phyloP scores from a whole-genome alignment of 352 stramenopile genomes.

The Globisporangium heterothallicum region DNA sequence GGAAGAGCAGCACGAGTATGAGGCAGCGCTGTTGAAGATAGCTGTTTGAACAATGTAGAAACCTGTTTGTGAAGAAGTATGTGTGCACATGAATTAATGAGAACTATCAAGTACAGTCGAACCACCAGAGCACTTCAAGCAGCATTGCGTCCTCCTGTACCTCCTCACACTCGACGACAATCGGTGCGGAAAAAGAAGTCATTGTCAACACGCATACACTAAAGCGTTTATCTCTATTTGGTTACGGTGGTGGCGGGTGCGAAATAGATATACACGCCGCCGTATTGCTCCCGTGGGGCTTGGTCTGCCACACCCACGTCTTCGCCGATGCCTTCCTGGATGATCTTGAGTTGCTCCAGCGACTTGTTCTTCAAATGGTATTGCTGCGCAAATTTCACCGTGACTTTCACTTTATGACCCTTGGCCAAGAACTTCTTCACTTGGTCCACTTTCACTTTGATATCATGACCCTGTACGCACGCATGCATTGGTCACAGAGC shows the following conservation, averaged over 20 bases:
- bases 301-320: constrained; percentile 31
- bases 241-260: constrained; percentile 16
- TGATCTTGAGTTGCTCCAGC: constrained; percentile 37
- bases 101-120: too few species aligned
- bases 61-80: not conserved
- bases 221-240: constrained; percentile 14
- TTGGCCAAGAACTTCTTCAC: constrained; percentile 62
- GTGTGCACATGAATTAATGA: not conserved
- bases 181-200: too few species aligned
- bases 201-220: too few species aligned
- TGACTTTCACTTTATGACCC: constrained; percentile 79
- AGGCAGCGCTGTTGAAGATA: not conserved
- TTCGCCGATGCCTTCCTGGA: constrained; percentile 35
- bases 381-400: constrained; percentile 56
- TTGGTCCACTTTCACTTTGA: constrained; percentile 68
- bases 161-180: not conserved
- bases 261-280: constrained; percentile 57
- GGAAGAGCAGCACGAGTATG: not conserved
- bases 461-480: constrained; percentile 39
- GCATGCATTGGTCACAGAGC: too few species aligned
- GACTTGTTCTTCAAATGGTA: constrained; percentile 52
- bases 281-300: constrained; percentile 37
- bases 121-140: too few species aligned
- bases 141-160: too few species aligned
- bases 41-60: not conserved